phyloP scores from a whole-genome alignment of 306 rosid genomes.

The Acacia crassicarpa region DNA sequence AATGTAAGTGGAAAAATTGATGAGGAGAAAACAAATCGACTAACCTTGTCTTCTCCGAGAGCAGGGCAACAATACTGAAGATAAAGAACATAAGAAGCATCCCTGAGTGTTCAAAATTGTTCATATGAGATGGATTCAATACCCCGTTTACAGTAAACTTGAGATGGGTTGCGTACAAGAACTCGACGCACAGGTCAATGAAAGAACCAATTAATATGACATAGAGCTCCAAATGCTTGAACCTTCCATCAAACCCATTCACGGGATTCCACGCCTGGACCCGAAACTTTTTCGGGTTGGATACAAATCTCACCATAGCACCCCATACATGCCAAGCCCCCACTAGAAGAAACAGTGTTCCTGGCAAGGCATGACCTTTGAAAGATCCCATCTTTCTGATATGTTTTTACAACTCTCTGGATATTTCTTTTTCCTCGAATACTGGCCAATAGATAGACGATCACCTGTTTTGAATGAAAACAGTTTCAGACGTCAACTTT shows the following conservation, averaged over 20 bases:
- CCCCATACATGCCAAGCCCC: constrained; percentile 96
- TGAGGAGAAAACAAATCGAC: background rate
- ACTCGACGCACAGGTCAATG: constrained; percentile 86
- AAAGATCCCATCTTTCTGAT: constrained; percentile 81
- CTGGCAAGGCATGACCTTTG: constrained; percentile 90
- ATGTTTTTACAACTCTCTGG: constrained; percentile 11
- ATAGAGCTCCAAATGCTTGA: constrained; percentile 83
- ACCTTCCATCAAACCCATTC: constrained; percentile 77
- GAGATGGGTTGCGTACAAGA: constrained; percentile 90
- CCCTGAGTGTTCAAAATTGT: constrained; percentile 91
- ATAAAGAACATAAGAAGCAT: constrained; percentile 98
- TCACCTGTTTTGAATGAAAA: constrained; percentile 25
- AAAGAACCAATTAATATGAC: constrained; percentile 70
- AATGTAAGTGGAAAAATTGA: background rate
- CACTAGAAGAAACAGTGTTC: constrained; percentile 83
- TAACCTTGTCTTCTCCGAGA: constrained; percentile 77
- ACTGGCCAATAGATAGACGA: constrained; percentile 18
- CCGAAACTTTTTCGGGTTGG: constrained; percentile 53
- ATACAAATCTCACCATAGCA: constrained; percentile 57
- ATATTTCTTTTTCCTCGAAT: constrained; percentile 8
- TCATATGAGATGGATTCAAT: constrained; percentile 87
- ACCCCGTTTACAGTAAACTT: constrained; percentile 70
- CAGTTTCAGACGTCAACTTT: constrained; percentile 19
- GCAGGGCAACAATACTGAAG: constrained; percentile 65
- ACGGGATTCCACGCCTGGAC: constrained; percentile 83